Conservation (phyloP, 2,329 filamentous ascomycete genomes). For the Penicillium sclerotigenum region DNA sequence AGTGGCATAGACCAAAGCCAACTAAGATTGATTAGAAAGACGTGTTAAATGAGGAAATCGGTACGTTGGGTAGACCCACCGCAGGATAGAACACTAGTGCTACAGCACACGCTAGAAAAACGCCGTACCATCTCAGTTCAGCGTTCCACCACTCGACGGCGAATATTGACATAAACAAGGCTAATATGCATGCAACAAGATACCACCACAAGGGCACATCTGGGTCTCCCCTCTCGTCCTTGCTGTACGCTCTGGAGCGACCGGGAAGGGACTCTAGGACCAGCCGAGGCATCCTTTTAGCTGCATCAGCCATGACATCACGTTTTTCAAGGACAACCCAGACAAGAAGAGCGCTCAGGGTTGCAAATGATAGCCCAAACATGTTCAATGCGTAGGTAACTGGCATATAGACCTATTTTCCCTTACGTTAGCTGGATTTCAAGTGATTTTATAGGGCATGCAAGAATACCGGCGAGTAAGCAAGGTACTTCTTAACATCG, state of each 20-base stretch:
- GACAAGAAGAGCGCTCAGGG: slow-evolving; percentile 52
- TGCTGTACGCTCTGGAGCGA: background rate
- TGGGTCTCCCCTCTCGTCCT: background rate
- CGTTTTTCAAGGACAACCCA: slow-evolving; percentile 26
- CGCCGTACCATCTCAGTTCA: slow-evolving; percentile 28
- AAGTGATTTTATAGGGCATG: slow-evolving; percentile 41
- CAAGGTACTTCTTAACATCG: slow-evolving; percentile 60
- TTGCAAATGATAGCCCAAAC: slow-evolving; percentile 62
- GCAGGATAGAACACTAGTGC: slow-evolving; percentile 25
- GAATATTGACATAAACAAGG: slow-evolving; percentile 25
- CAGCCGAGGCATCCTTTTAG: slow-evolving; percentile 2
- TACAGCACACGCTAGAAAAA: slow-evolving; percentile 23
- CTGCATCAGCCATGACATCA: slow-evolving; percentile 14
- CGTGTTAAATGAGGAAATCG: background rate
- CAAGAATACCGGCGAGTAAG: slow-evolving; percentile 61
- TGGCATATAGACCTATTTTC: slow-evolving; percentile 25
- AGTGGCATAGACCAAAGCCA: slow-evolving; percentile 27
- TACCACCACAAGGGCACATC: slow-evolving; percentile 29
- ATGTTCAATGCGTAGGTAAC: slow-evolving; percentile 28
- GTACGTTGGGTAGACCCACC: slow-evolving; percentile 10
- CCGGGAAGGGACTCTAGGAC: slow-evolving; percentile 9
- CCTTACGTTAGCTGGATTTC: slow-evolving; percentile 42
- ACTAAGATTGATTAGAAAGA: slow-evolving; percentile 4
- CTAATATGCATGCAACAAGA: slow-evolving; percentile 10
- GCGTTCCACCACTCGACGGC: slow-evolving; percentile 26